Percentiles rank a stretch among this genome's conserved stretches.
Conservation (phyloP, 2,329 filamentous ascomycete species). For the Tolypocladium ovalisporum region DNA sequence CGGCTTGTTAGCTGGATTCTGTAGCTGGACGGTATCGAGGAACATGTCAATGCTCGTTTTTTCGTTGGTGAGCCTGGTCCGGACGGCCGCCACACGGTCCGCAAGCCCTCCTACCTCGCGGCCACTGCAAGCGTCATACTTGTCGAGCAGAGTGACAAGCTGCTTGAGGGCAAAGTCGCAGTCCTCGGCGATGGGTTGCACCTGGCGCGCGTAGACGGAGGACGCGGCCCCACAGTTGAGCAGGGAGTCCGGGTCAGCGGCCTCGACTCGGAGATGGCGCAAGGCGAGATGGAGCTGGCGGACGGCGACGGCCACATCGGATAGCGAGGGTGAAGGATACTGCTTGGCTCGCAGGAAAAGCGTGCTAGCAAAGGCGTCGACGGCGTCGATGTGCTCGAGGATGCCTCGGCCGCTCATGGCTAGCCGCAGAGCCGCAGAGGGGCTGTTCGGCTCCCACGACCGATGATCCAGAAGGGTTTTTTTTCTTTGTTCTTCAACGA, state of each 20-base stretch:
- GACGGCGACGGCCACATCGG: constrained; percentile 39
- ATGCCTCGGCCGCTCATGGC: constrained; percentile 21
- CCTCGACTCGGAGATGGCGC: constrained; percentile 46
- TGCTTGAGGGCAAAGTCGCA: constrained; percentile 44
- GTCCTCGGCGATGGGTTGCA: constrained; percentile 42
- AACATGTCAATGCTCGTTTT: constrained; percentile 44
- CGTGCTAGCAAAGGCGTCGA: constrained; percentile 43
- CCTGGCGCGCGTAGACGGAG: constrained; percentile 35
- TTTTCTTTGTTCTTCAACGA: neutral
- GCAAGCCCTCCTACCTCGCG: constrained; percentile 21
- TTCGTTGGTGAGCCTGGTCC: constrained; percentile 37
- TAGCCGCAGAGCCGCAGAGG: neutral
- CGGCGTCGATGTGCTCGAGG: constrained; percentile 39
- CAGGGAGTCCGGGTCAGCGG: constrained; percentile 43
- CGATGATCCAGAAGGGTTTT: neutral
- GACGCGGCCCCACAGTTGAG: constrained; percentile 31
- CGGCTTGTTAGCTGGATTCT: constrained; percentile 28
- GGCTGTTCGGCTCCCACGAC: neutral
- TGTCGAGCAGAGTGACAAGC: constrained; percentile 41
- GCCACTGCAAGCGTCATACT: constrained; percentile 23
- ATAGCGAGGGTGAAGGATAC: constrained; percentile 32
- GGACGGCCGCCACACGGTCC: constrained; percentile 29
- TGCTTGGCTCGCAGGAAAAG: constrained; percentile 42
- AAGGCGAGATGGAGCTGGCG: constrained; percentile 43
- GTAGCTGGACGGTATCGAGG: constrained; percentile 45